Evolutionary conservation across 2,329 filamentous ascomycete species (phyloP).

Genomic region (Trichoderma hamatum): DNA sequence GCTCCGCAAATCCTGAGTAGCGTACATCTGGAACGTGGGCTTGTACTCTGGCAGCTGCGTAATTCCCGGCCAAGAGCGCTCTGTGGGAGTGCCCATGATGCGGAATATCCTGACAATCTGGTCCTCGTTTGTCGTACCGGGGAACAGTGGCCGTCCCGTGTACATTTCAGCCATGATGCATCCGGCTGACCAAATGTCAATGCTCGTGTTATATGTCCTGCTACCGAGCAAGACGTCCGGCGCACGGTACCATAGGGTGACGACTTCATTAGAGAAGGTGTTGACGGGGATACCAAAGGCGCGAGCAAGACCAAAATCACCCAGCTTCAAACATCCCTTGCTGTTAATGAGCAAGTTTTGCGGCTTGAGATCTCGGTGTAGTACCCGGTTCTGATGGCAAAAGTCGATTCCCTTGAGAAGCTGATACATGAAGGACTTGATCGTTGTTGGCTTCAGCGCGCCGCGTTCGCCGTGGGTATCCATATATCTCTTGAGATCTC

Average conservation of each 20-base stretch:
- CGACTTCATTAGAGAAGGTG: conserved; percentile 97
- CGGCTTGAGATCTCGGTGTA: conserved; percentile 94
- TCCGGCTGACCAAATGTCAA: conserved; percentile 98
- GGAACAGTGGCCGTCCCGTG: conserved; percentile 91
- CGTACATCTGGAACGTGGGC: conserved; percentile 89
- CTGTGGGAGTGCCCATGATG: conserved; percentile 96
- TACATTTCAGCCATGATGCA: conserved; percentile 99
- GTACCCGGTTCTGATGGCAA: conserved; percentile 94
- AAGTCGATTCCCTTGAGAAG: conserved; percentile 94
- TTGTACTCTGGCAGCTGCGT: conserved; percentile 98
- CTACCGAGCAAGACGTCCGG: conserved; percentile 93
- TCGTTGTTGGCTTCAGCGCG: conserved; percentile 82
- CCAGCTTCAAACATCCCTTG: conserved; percentile 87
- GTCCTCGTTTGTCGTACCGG: conserved; percentile 97
- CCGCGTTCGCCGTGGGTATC: conserved; percentile 88
- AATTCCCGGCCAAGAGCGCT: conserved; percentile 94
- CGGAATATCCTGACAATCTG: conserved; percentile 97
- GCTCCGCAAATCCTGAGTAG: conserved; percentile 83
- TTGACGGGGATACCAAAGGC: conserved; percentile 98
- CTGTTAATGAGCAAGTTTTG: conserved; percentile 96
- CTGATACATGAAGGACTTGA: conserved; percentile 99
- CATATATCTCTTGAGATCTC: conserved; percentile 98
- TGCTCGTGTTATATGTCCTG: conserved; percentile 98
- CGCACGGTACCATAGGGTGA: conserved; percentile 96
- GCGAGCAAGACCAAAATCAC: conserved; percentile 90